Percentiles rank a stretch among this genome's conserved stretches.
Evolutionary conservation across 805 yeast genomes (phyloP).

Genomic region (Torulaspora delbrueckii): DNA sequence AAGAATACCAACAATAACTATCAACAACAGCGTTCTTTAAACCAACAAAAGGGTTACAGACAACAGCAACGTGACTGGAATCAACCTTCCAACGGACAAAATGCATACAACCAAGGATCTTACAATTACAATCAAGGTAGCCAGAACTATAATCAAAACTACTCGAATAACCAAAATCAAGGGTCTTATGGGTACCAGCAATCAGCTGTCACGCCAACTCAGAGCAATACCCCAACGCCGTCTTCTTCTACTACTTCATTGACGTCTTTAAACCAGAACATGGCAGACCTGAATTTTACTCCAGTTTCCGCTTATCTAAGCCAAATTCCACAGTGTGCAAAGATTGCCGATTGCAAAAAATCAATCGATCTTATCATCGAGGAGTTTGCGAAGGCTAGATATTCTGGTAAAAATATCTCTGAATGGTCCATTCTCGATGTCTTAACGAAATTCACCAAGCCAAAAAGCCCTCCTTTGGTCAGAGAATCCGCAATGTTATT

Average conservation of each 20-base stretch:
- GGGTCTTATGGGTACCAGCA: conserved; percentile 30
- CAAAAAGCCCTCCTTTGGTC: conserved; percentile 66
- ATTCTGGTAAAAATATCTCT: conserved; percentile 39
- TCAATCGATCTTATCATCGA: conserved; percentile 42
- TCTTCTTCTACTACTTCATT: conserved; percentile 67
- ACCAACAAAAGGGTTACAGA: conserved; percentile 16
- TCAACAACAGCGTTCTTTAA: conserved; percentile 25
- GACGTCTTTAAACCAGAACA: conserved; percentile 64
- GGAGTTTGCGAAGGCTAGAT: conserved; percentile 37
- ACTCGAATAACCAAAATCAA: conserved; percentile 19
- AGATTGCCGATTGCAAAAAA: conserved; percentile 37
- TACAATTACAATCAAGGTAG: conserved; percentile 8
- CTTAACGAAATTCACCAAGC: conserved; percentile 59
- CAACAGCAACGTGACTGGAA: conserved; percentile 15
- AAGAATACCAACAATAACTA: conserved; percentile 21
- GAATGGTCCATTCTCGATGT: conserved; percentile 66
- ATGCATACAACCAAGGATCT: conserved; percentile 1
- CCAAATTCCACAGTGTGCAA: conserved; percentile 29
- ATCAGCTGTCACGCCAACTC: conserved; percentile 36
- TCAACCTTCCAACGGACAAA: conserved; percentile 14
- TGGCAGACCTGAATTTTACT: conserved; percentile 56
- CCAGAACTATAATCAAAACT: conserved; percentile 14
- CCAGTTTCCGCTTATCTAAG: conserved; percentile 60
- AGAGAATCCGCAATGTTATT: conserved; percentile 74
- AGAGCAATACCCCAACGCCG: conserved; percentile 37